These are phyloP conservation scores for Fusarium lyarnte DNA, from an alignment of 2,329 filamentous ascomycete genomes.

Conservation along the genomic window DNA sequence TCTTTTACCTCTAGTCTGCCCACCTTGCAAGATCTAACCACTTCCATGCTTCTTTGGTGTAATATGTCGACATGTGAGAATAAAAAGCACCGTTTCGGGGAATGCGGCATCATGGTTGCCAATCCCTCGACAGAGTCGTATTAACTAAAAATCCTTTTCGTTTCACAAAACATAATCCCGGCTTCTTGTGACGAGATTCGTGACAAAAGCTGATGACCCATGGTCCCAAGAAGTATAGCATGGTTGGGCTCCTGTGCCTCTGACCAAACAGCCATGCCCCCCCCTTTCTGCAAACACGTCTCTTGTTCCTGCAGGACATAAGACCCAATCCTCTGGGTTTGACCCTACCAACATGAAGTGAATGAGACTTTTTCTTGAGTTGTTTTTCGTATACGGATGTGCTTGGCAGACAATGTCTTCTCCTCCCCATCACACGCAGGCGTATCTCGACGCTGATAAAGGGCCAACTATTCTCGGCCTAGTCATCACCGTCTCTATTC, in stretches of 20 bases:
- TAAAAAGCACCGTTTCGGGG: background rate
- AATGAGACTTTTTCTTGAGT: background rate
- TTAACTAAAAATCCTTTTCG: background rate
- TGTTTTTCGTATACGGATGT: background rate
- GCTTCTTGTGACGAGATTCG: background rate
- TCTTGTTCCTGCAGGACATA: background rate
- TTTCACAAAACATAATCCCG: background rate
- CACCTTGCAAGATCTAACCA: background rate
- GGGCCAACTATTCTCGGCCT: constrained; percentile 21
- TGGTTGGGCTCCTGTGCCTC: background rate
- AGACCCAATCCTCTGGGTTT: background rate
- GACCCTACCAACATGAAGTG: background rate
- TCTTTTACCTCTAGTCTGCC: background rate
- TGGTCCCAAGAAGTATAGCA: background rate
- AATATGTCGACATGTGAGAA: background rate
- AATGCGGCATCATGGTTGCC: background rate
- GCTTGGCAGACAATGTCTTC: background rate
- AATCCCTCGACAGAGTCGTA: background rate
- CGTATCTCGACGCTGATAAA: constrained; percentile 25
- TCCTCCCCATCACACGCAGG: constrained; percentile 6
- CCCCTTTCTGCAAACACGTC: background rate
- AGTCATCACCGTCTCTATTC: constrained; percentile 10
- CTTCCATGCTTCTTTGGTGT: background rate
- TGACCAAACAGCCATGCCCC: background rate
- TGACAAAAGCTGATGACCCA: background rate